phyloP scores from a whole-genome alignment of 164 flowering plant species.

The Warburgia ugandensis region DNA sequence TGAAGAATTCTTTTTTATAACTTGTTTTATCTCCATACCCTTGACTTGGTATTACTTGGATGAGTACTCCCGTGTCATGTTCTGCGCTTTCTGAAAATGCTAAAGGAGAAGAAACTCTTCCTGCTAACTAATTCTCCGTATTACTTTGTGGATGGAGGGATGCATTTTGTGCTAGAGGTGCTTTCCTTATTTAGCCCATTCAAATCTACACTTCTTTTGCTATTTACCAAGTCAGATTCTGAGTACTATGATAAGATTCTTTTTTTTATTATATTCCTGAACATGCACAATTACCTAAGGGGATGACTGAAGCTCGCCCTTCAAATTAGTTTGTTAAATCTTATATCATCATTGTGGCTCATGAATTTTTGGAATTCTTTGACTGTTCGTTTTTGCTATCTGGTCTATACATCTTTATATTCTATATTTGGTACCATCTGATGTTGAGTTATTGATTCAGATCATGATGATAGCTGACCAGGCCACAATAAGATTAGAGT shows the following conservation, averaged over 20 bases:
- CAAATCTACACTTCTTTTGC: neutral
- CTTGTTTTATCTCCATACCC: neutral
- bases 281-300: no score
- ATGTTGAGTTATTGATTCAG: no score
- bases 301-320: no score
- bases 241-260: neutral
- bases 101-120: slow-evolving; percentile 85
- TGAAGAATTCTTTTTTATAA: neutral
- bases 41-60: slow-evolving; percentile 9
- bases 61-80: slow-evolving; percentile 50
- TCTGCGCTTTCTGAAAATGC: slow-evolving; percentile 66
- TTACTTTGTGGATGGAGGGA: slow-evolving; percentile 97
- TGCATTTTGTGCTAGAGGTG: slow-evolving; percentile 92
- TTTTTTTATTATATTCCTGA: no score
- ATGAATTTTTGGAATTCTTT: no score
- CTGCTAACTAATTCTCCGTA: slow-evolving; percentile 88
- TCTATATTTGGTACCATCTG: no score
- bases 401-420: no score
- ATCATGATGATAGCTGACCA: no score
- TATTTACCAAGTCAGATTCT: neutral
- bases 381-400: no score
- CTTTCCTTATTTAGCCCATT: slow-evolving; percentile 4
- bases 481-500: no score
- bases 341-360: no score
- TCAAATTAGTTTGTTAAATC: no score